Conservation (phyloP, 2,329 filamentous ascomycete species). For the Lasiodiplodia gonubiensis region DNA sequence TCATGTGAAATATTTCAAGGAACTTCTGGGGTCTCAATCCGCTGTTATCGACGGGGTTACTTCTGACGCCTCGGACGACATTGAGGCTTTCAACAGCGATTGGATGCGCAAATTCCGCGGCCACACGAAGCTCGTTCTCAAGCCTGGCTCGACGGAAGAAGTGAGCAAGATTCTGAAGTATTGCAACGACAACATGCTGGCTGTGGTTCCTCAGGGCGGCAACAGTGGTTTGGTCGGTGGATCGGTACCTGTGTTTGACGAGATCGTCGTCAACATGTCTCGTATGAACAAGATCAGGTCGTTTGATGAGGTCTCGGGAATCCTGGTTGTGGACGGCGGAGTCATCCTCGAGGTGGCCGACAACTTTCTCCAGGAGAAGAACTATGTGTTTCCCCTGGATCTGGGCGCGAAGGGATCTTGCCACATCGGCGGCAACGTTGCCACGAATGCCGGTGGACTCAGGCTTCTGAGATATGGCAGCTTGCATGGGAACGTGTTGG, state of each 20-base stretch:
- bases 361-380: constrained; percentile 79
- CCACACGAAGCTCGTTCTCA: constrained; percentile 84
- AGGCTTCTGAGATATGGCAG: constrained; percentile 91
- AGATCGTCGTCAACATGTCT: constrained; percentile 90
- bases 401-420: constrained; percentile 98
- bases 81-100: constrained; percentile 92
- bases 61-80: constrained; percentile 74
- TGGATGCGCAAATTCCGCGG: constrained; percentile 99
- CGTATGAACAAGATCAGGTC: constrained; percentile 91
- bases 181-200: constrained; percentile 91
- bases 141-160: constrained; percentile 82
- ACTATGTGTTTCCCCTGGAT: constrained; percentile 92
- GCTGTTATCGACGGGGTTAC: constrained; percentile 86
- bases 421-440: constrained; percentile 93
- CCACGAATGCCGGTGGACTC: constrained; percentile 93
- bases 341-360: constrained; percentile 90
- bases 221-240: constrained; percentile 97
- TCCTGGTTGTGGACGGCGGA: constrained; percentile 88
- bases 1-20: constrained; percentile 82
- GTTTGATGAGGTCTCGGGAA: constrained; percentile 91
- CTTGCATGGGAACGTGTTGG: constrained; percentile 89
- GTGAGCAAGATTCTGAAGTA: constrained; percentile 91
- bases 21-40: constrained; percentile 76
- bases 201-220: constrained; percentile 94
- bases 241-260: constrained; percentile 95